phyloP scores from a whole-genome alignment of 2,329 filamentous ascomycete genomes.

The Clonostachys sp. region DNA sequence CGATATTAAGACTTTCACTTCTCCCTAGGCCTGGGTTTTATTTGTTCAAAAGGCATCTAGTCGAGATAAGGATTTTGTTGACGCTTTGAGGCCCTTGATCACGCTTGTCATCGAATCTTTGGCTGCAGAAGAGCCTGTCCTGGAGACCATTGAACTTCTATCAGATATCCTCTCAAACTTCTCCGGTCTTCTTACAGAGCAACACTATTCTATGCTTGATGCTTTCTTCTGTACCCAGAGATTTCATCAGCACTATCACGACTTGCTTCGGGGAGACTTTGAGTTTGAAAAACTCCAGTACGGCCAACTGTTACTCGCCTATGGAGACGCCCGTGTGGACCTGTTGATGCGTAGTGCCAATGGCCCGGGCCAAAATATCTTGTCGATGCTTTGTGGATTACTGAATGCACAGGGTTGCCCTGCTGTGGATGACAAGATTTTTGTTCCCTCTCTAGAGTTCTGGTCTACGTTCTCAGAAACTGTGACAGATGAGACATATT shows the following conservation, averaged over 20 bases:
- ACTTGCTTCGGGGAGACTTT: conserved; percentile 53
- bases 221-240: conserved; percentile 57
- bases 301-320: conserved; percentile 62
- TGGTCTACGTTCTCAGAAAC: conserved; percentile 75
- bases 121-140: conserved; percentile 51
- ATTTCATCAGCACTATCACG: conserved; percentile 50
- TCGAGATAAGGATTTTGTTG: conserved; percentile 50
- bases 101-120: conserved; percentile 58
- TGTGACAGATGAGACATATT: conserved; percentile 53
- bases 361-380: conserved; percentile 44
- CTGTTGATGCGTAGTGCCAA: conserved; percentile 50
- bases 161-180: conserved; percentile 62
- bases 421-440: conserved; percentile 69
- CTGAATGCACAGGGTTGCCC: conserved; percentile 62
- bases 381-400: conserved; percentile 59
- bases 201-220: conserved; percentile 54
- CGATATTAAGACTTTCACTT: not conserved
- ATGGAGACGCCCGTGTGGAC: conserved; percentile 61
- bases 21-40: conserved; percentile 61
- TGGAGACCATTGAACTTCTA: conserved; percentile 58
- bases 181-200: conserved; percentile 54
- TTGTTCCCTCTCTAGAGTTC: conserved; percentile 71
- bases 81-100: conserved; percentile 55
- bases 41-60: conserved; percentile 65
- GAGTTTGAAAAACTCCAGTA: conserved; percentile 63